Conservation (phyloP, 1,284 basidiomycete species). For the Anthracocystis setariae region DNA sequence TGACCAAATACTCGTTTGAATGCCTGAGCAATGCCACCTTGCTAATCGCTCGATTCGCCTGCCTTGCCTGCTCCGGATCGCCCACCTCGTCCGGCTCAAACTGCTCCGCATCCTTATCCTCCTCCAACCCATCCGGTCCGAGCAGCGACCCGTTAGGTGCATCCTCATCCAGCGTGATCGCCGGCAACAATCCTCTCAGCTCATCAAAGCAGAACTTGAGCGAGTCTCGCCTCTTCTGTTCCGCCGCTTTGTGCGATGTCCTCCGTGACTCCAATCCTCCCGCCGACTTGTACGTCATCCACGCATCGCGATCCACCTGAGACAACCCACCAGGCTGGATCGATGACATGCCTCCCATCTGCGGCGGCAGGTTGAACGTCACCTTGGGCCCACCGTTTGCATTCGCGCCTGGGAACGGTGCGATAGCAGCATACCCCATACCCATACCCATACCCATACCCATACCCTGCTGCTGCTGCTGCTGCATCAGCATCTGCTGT, state of each 20-base stretch:
- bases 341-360: conserved; percentile 27
- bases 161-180: conserved; percentile 64
- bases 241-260: conserved; percentile 94
- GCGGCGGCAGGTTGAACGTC: conserved; percentile 37
- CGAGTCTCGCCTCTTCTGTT: conserved; percentile 94
- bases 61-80: conserved; percentile 45
- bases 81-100: conserved; percentile 49
- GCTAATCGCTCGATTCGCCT: conserved; percentile 79
- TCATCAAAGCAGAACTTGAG: conserved; percentile 97
- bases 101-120: conserved; percentile 59
- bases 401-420: conserved; percentile 23
- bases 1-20: conserved; percentile 85
- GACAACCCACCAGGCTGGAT: conserved; percentile 53
- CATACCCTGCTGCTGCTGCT: conserved; percentile 19
- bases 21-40: conserved; percentile 91
- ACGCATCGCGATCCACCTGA: conserved; percentile 52
- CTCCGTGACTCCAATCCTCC: conserved; percentile 73
- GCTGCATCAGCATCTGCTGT: conserved; percentile 15
- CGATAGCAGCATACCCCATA: conserved; percentile 29
- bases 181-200: conserved; percentile 82
- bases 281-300: conserved; percentile 51
- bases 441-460: conserved; percentile 19
- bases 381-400: conserved; percentile 27
- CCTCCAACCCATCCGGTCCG: conserved; percentile 58
- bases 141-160: conserved; percentile 63